Evolutionary conservation across 2,329 filamentous ascomycete species (phyloP), one percentile per base, ranked within the genome.

Genomic region (Orbilia brochopaga): DNA sequence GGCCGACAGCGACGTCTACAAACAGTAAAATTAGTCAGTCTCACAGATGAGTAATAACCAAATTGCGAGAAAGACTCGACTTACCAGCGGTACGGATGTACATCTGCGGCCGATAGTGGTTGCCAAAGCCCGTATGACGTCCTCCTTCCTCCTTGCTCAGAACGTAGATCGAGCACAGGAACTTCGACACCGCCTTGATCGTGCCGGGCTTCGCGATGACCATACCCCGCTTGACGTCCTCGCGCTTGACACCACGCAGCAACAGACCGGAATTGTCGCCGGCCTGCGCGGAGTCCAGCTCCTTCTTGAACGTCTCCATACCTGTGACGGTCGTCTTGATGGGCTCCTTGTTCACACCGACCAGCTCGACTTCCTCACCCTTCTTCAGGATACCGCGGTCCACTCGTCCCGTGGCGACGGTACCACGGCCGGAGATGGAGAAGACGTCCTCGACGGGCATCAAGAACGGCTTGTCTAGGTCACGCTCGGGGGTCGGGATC

Each of bases 231-330:
- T 84, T 85, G 78, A 99, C 86, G 78, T 99, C 95, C 83, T 99
- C 94, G 79, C 94, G 92, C 83, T 92, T 92, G 79, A 99, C 83
- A 85, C 94, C 93, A 83, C 94, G 91, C 81, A 99, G 89, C 61
- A 99, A 87, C 40, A 99, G 90, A 79, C 94, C 94, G 24, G 94
- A 97, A 88, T 97, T 99, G 83, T 99, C 94, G 81, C 94, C 94
- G 74, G 94, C 94, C 78, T 90, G 87, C 69, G 93, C 96, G 83
- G 96, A 91, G 69, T 97, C 92, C 82, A 94, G 97, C 55, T 92
- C 95, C 87, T 99, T 99, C 87, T 97, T 97, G 86, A 99, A 99
- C 76, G 93, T 99, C 85, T 99, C 94, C 77, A 99, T 97, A 79
- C 99, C 95, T 79, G 94, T 99, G 75, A 99, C 93, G 86, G 97